phyloP scores from a whole-genome alignment of 352 stramenopile genomes.

The Plasmopara muralis region DNA sequence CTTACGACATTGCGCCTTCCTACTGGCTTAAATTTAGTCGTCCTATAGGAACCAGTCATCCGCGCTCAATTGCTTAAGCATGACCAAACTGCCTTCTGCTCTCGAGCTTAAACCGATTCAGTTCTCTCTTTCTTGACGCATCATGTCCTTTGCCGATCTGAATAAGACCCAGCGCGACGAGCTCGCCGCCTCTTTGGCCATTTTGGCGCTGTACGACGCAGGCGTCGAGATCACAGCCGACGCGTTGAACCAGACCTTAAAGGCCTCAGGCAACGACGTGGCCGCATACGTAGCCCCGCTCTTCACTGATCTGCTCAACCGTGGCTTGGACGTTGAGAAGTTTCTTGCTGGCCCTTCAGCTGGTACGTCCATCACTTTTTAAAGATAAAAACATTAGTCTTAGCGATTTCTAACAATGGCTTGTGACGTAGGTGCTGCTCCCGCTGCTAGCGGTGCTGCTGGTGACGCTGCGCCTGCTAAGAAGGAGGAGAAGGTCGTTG shows the following conservation, averaged over 20 bases:
- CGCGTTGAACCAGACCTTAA: slow-evolving; percentile 64
- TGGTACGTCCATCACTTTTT: slow-evolving; percentile 33
- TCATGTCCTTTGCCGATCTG: slow-evolving; percentile 82
- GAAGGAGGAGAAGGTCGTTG: slow-evolving; percentile 55
- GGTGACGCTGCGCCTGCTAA: slow-evolving; percentile 39
- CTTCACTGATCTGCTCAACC: slow-evolving; percentile 77
- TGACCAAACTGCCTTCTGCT: slow-evolving; percentile 65
- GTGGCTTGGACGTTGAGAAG: slow-evolving; percentile 81
- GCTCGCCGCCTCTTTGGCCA: slow-evolving; percentile 74
- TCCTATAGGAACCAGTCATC: slow-evolving; percentile 61
- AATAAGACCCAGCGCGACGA: slow-evolving; percentile 81
- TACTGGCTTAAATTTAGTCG: slow-evolving; percentile 19
- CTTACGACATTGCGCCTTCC: background rate
- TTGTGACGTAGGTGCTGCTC: slow-evolving; percentile 34
- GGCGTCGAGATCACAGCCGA: slow-evolving; percentile 74
- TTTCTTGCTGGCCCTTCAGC: slow-evolving; percentile 83
- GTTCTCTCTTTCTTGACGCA: slow-evolving; percentile 55
- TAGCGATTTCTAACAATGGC: too few species aligned
- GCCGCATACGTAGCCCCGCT: slow-evolving; percentile 71
- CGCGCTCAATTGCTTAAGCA: slow-evolving; percentile 19
- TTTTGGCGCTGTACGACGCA: slow-evolving; percentile 74
- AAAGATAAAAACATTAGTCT: too few species aligned
- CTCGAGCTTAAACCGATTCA: slow-evolving; percentile 85
- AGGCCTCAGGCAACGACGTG: slow-evolving; percentile 75
- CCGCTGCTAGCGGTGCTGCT: slow-evolving; percentile 43